Conservation (phyloP, 1,284 basidiomycete species). For the Neonothopanus nambi region DNA sequence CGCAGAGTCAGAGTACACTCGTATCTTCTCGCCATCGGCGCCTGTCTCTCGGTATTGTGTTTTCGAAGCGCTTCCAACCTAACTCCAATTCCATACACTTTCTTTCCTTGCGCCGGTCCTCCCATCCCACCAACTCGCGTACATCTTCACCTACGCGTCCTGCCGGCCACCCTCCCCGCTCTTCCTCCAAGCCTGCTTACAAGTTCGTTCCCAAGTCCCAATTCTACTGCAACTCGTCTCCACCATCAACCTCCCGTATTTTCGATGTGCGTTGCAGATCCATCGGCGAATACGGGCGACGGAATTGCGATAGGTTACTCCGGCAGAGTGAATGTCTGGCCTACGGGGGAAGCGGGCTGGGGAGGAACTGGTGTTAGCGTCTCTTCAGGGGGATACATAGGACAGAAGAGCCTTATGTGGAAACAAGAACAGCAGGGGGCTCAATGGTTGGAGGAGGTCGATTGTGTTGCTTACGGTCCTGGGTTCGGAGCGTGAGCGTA, state of each 20-base stretch:
- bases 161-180: conserved; percentile 53
- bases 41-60: conserved; percentile 26
- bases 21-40: background rate
- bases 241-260: conserved; percentile 34
- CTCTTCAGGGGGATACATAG: conserved; percentile 17
- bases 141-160: conserved; percentile 57
- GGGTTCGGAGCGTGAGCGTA: background rate
- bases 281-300: conserved; percentile 1
- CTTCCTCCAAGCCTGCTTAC: conserved; percentile 31
- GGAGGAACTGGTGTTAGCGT: too few species aligned
- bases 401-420: conserved; percentile 36
- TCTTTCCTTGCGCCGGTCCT: conserved; percentile 59
- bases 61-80: conserved; percentile 53
- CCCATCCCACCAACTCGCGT: conserved; percentile 54
- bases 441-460: conserved; percentile 45
- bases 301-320: background rate
- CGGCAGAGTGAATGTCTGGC: background rate
- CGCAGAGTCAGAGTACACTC: background rate
- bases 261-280: conserved; percentile 22
- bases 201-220: conserved; percentile 16
- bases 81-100: conserved; percentile 60
- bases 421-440: conserved; percentile 41
- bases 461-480: conserved; percentile 50
- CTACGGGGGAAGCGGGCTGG: background rate
- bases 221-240: conserved; percentile 15